Percentiles rank a stretch among this genome's conserved stretches.
These are phyloP conservation scores for Fistulina hepatica DNA, from an alignment of 1,284 basidiomycete species.

Conservation along the genomic window DNA sequence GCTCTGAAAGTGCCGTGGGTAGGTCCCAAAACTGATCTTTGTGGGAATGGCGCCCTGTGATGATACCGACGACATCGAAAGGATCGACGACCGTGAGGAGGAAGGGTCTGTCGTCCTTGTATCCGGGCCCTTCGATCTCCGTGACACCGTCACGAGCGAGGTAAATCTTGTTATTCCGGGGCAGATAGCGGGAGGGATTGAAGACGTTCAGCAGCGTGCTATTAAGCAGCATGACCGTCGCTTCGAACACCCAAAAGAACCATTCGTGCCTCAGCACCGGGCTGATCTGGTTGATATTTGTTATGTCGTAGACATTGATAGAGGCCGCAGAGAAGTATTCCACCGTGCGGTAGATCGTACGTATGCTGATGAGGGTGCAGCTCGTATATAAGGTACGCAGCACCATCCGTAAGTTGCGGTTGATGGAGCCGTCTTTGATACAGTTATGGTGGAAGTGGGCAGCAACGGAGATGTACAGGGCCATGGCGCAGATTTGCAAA, in stretches of 20 bases:
- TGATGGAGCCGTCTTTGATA: not conserved
- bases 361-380: conserved; percentile 4
- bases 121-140: conserved; percentile 5
- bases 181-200: conserved; percentile 5
- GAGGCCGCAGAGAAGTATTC: conserved; percentile 6
- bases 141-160: conserved; percentile 4
- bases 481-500: conserved; percentile 3
- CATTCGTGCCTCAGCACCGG: conserved; percentile 3
- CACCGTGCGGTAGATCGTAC: conserved; percentile 7
- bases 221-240: conserved; percentile 4
- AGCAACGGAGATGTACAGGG: conserved; percentile 1
- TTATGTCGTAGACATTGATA: no score
- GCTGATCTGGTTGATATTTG: no score
- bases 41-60: no score
- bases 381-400: conserved; percentile 2
- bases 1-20: no score
- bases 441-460: conserved; percentile 3
- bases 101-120: conserved; percentile 5
- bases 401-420: not conserved
- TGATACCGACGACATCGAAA: conserved; percentile 5
- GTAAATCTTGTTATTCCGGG: conserved; percentile 7
- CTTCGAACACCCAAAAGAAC: conserved; percentile 7
- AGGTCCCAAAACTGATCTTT: no score
- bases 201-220: conserved; percentile 1
- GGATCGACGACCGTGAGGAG: conserved; percentile 5